phyloP scores from a whole-genome alignment of 2,329 filamentous ascomycete genomes.

The Fusarium nygamai region DNA sequence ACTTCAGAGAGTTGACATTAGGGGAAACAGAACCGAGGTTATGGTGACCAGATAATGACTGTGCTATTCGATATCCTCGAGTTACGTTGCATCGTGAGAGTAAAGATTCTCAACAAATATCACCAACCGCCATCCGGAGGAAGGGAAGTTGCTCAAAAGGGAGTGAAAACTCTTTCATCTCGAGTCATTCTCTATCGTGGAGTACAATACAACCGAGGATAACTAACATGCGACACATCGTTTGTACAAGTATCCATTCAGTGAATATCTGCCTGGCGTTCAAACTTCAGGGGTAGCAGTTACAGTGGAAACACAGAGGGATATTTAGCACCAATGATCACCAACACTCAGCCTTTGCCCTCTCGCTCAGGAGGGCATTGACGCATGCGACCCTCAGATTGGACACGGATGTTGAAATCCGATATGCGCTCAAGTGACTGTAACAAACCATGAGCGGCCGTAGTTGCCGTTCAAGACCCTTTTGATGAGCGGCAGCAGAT shows the following conservation, averaged over 20 bases:
- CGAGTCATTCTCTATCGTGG: background rate
- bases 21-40: constrained; percentile 29
- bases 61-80: background rate
- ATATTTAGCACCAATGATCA: background rate
- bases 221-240: constrained; percentile 19
- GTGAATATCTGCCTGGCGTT: constrained; percentile 2
- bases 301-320: constrained; percentile 6
- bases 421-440: constrained; percentile 14
- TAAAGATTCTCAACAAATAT: constrained; percentile 5
- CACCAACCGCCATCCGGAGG: constrained; percentile 19
- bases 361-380: background rate
- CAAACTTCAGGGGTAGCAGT: constrained; percentile 11
- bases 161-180: constrained; percentile 6
- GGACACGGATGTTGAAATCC: constrained; percentile 35
- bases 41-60: background rate
- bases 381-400: constrained; percentile 8
- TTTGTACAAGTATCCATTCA: background rate
- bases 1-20: background rate
- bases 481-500: constrained; percentile 32
- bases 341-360: background rate
- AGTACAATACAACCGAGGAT: constrained; percentile 32
- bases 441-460: background rate
- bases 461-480: constrained; percentile 16
- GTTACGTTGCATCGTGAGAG: constrained; percentile 17
- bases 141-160: constrained; percentile 36